Evolutionary conservation across 768 basidiomycete genomes (phyloP), one percentile per base, ranked within the genome.

Genomic region (Lepiota brunneoincarnata): DNA sequence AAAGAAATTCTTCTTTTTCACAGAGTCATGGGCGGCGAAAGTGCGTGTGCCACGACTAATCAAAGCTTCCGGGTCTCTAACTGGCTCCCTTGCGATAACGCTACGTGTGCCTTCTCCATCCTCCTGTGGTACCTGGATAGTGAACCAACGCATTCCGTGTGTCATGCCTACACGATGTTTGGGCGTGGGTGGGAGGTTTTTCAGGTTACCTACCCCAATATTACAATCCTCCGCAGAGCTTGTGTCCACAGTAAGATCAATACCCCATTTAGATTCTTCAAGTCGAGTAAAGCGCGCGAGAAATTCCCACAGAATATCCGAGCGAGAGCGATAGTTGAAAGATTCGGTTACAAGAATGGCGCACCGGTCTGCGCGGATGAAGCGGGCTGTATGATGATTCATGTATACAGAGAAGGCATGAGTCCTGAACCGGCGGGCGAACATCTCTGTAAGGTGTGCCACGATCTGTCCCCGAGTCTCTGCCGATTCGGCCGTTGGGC

Each of bases 321-420:
- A 58, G 0, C 66, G n/a, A 4, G 55, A 9, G 4, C 49, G 43
- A 24, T 63, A 62, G 41, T 66, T 52, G 59, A 74, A 70, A 0
- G 45, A n/a, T 21, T 55, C 51, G 0, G 70, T 59, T 4, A 71
- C 68, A 12, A 73, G 58, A 0, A 57, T 60, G 6, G 69, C 73
- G 2, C 68, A 56, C 2, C 72, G 64, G 49, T 75, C 73, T 56
- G 64, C 62, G 3, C 65, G 62, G 17, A 75, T 59, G 36, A 74
- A 51, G 2, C 71, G 66, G 7, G 58, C 68, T 18, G 46, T 49
- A 0, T 56, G 52, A 26, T 64, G 62, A 14, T 39, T 59, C 17
- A 75, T 55, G 28, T 57, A 61, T 38, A 72, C 31, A 0, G 66
- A 59, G 59, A 71, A 72, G 6, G 55, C 38, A 36, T 59, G 64